A percentile compares a stretch with the other conserved stretches of the same genome.
phyloP scores from a whole-genome alignment of 1,284 basidiomycete species.

The Cystobasidium sp. region DNA sequence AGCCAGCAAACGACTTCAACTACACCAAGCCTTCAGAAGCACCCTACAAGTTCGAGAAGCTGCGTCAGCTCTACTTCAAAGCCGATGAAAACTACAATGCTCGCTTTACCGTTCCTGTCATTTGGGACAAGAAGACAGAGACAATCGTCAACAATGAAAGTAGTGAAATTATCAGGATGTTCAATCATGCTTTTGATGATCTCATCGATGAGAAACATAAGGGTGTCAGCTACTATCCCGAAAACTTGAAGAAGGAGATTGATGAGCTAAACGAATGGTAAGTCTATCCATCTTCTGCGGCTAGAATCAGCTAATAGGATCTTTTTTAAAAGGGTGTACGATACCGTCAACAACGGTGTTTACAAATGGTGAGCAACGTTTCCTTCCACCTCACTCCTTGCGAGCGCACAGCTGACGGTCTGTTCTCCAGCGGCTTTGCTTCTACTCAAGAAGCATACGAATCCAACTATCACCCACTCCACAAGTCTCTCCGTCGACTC shows the following conservation, averaged over 20 bases:
- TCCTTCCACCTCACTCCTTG: neutral
- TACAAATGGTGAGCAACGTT: conserved; percentile 65
- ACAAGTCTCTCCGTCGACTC: conserved; percentile 76
- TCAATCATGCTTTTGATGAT: conserved; percentile 66
- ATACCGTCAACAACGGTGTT: conserved; percentile 60
- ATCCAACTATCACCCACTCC: conserved; percentile 67
- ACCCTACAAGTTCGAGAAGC: conserved; percentile 69
- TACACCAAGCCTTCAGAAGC: conserved; percentile 71
- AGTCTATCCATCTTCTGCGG: conserved; percentile 65
- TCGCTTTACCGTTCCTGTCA: conserved; percentile 84
- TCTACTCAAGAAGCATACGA: conserved; percentile 80
- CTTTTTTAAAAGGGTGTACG: conserved; percentile 34
- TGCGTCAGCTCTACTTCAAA: conserved; percentile 83
- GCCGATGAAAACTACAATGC: conserved; percentile 72
- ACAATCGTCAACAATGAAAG: conserved; percentile 96
- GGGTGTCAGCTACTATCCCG: conserved; percentile 67
- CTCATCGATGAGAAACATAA: conserved; percentile 68
- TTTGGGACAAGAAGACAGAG: conserved; percentile 89
- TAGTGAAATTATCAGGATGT: conserved; percentile 65
- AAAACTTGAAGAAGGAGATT: conserved; percentile 72
- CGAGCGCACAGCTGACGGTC: neutral
- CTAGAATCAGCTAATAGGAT: neutral
- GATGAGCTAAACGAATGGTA: conserved; percentile 89
- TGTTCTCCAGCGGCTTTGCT: conserved; percentile 73
- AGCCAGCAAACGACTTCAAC: conserved; percentile 32